phyloP scores from a whole-genome alignment of 139 green algal genomes.

The Yamagishiella unicocca region DNA sequence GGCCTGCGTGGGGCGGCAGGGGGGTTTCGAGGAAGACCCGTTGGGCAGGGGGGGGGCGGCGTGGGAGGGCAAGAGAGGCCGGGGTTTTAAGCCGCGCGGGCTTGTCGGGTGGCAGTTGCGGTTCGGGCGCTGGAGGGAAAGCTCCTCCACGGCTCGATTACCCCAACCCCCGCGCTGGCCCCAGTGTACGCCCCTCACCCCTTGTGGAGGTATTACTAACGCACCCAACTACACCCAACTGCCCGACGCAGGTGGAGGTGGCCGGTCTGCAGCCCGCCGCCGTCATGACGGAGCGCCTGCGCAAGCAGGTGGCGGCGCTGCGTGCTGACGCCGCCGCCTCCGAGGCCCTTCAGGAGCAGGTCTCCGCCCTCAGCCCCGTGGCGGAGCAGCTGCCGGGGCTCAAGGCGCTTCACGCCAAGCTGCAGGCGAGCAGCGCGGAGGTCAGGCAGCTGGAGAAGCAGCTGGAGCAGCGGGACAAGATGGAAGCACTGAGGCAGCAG shows the following conservation, averaged over 20 bases:
- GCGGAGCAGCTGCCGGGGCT: conserved; percentile 46
- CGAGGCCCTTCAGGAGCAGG: conserved; percentile 43
- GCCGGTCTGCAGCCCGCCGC: conserved; percentile 40
- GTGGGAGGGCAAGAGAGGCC: too few species aligned
- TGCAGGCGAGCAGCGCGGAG: conserved; percentile 48
- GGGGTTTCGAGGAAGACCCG: too few species aligned
- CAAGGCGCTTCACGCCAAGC: conserved; percentile 41
- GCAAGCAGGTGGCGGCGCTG: conserved; percentile 34
- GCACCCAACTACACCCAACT: too few species aligned
- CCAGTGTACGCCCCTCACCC: too few species aligned
- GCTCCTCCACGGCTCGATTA: too few species aligned
- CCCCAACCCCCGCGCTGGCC: too few species aligned
- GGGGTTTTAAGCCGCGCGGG: too few species aligned
- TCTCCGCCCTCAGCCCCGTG: conserved; percentile 33
- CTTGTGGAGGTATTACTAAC: too few species aligned
- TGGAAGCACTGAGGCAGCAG: conserved; percentile 35
- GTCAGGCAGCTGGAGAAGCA: conserved; percentile 45
- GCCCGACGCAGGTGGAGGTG: conserved; percentile 23
- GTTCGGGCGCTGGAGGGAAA: too few species aligned
- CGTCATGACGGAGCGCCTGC: conserved; percentile 40
- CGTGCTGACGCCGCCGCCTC: conserved; percentile 30
- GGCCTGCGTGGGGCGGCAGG: neutral
- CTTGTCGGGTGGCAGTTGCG: too few species aligned
- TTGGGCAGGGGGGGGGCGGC: neutral
- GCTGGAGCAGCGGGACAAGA: conserved; percentile 42